phyloP scores from a whole-genome alignment of 2,329 filamentous ascomycete genomes.

The Cladosporium velox region DNA sequence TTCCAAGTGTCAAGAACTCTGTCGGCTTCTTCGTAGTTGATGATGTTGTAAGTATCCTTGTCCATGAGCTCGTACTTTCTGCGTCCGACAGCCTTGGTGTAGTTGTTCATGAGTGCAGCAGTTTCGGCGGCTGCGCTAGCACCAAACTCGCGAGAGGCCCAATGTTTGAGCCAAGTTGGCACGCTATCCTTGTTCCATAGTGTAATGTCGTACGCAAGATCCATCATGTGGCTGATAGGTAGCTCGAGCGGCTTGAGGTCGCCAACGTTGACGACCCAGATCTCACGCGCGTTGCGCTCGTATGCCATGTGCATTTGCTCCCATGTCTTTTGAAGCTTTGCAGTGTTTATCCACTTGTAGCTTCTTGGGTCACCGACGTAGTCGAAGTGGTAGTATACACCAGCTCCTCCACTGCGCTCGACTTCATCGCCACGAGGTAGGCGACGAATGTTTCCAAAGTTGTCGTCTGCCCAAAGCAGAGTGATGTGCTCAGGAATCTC shows the following conservation, averaged over 20 bases:
- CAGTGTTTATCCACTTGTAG: slow-evolving; percentile 64
- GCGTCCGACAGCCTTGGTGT: slow-evolving; percentile 58
- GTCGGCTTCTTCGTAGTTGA: slow-evolving; percentile 67
- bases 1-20: slow-evolving; percentile 59
- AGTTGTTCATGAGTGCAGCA: slow-evolving; percentile 56
- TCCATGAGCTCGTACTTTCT: slow-evolving; percentile 66
- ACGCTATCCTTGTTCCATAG: slow-evolving; percentile 59
- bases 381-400: slow-evolving; percentile 67
- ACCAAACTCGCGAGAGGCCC: slow-evolving; percentile 62
- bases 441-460: slow-evolving; percentile 61
- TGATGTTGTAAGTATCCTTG: slow-evolving; percentile 58
- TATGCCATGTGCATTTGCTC: slow-evolving; percentile 67
- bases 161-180: slow-evolving; percentile 57
- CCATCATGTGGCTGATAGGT: slow-evolving; percentile 67
- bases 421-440: slow-evolving; percentile 63
- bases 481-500: slow-evolving; percentile 66
- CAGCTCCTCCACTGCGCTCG: slow-evolving; percentile 61
- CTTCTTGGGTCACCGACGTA: slow-evolving; percentile 62
- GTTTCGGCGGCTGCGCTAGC: slow-evolving; percentile 50
- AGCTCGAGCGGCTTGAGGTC: slow-evolving; percentile 67
- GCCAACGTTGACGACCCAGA: slow-evolving; percentile 69
- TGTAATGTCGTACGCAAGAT: slow-evolving; percentile 66
- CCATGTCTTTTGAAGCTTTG: slow-evolving; percentile 64
- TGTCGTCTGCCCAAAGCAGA: slow-evolving; percentile 69
- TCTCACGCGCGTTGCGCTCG: slow-evolving; percentile 58